Evolutionary conservation across 805 yeast species (phyloP).

Genomic region (Hanseniaspora meyeri): DNA sequence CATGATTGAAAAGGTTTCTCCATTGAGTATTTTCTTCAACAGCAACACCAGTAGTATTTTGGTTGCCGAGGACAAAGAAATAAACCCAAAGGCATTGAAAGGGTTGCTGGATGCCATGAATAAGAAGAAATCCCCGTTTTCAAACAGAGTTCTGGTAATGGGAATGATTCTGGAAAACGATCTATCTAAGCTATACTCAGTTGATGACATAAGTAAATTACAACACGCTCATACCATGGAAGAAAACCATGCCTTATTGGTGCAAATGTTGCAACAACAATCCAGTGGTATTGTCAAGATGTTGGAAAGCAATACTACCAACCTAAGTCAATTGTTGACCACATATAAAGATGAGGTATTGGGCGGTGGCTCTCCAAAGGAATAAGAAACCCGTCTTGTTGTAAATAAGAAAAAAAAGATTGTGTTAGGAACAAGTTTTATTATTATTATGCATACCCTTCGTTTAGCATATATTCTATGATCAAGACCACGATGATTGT

Average conservation of each 20-base stretch:
- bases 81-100: constrained; percentile 59
- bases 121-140: constrained; percentile 31
- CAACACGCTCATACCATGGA: constrained; percentile 52
- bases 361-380: constrained; percentile 1
- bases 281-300: constrained; percentile 26
- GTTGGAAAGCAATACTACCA: constrained; percentile 4
- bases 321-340: neutral
- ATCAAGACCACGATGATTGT: neutral
- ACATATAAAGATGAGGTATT: constrained; percentile 10
- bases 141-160: constrained; percentile 60
- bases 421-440: neutral
- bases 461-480: neutral
- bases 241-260: constrained; percentile 9
- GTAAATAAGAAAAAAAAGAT: neutral
- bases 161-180: constrained; percentile 73
- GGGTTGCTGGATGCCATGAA: constrained; percentile 50
- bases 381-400: neutral
- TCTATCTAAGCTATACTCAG: constrained; percentile 28
- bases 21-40: constrained; percentile 51
- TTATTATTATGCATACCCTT: neutral
- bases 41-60: constrained; percentile 83
- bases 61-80: constrained; percentile 34
- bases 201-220: constrained; percentile 44
- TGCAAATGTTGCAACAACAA: constrained; percentile 47
- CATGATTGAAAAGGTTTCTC: constrained; percentile 36